Percentiles rank a stretch among this genome's conserved stretches.
These are phyloP conservation scores for Mycena kentingensis DNA, from an alignment of 768 basidiomycete genomes.

Conservation along the genomic window DNA sequence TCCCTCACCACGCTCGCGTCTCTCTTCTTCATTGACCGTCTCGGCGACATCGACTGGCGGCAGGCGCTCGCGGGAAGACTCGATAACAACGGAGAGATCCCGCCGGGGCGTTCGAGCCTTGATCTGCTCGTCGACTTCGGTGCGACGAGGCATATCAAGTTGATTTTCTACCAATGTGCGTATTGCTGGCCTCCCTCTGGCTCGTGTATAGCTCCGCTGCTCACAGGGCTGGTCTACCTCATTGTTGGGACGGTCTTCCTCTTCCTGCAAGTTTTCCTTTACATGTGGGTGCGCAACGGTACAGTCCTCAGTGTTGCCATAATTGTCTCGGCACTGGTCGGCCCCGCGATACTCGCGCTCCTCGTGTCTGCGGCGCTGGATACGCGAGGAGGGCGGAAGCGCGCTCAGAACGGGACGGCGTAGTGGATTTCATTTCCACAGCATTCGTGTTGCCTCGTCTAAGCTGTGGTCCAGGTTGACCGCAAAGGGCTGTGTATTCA, in stretches of 20 bases:
- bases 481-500: no score
- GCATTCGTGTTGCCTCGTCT: no score
- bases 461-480: no score
- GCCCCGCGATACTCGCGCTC: neutral
- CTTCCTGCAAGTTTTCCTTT: neutral
- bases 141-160: neutral
- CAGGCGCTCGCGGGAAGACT: no score
- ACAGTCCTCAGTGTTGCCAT: neutral
- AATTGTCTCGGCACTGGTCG: neutral
- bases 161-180: slow-evolving; percentile 9
- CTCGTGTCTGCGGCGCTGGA: neutral
- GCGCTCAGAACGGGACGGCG: no score
- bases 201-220: neutral
- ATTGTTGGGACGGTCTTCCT: neutral
- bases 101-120: no score
- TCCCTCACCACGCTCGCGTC: neutral
- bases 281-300: slow-evolving; percentile 4
- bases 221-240: slow-evolving; percentile 1
- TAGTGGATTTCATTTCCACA: no score
- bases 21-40: slow-evolving; percentile 3
- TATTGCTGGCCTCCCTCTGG: neutral
- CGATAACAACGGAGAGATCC: no score
- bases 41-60: slow-evolving; percentile 9
- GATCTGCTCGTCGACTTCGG: neutral
- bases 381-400: no score